Evolutionary conservation across 192 early-diverging fungal species (phyloP).

Genomic region (Ambispora gerdemannii): DNA sequence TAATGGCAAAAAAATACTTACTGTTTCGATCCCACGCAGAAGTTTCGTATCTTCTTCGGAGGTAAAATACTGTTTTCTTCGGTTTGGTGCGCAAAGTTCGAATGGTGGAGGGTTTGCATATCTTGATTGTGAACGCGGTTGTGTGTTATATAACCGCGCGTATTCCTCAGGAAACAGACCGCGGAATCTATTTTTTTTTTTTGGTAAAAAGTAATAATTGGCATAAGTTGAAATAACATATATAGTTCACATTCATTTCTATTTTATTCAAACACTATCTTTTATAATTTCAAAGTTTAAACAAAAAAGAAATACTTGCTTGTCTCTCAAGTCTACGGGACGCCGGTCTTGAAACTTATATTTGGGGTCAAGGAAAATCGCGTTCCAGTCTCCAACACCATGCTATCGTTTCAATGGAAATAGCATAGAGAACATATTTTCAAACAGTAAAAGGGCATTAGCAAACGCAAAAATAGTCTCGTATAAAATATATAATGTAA

Average conservation of each 20-base stretch:
- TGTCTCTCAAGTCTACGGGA: conserved; percentile 31
- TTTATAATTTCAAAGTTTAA: too few species aligned
- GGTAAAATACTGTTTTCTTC: background rate
- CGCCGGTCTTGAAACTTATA: conserved; percentile 26
- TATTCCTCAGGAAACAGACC: conserved; percentile 30
- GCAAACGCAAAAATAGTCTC: too few species aligned
- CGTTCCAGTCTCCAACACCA: conserved; percentile 33
- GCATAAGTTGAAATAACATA: too few species aligned
- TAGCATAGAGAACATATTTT: too few species aligned
- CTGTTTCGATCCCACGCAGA: background rate
- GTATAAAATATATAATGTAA: too few species aligned
- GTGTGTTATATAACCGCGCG: conserved; percentile 26
- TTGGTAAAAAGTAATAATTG: background rate
- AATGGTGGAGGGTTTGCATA: background rate
- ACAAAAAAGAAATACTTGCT: too few species aligned
- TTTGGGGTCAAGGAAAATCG: conserved; percentile 27
- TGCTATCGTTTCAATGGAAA: conserved; percentile 7
- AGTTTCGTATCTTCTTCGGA: background rate
- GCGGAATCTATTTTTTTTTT: conserved; percentile 20
- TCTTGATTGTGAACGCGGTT: background rate
- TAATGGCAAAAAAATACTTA: too few species aligned
- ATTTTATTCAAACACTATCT: too few species aligned
- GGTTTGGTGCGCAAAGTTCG: background rate
- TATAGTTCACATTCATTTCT: too few species aligned
- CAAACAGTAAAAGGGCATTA: too few species aligned